Conservation (phyloP, 257 asterid species). For the Salvia splendens region DNA sequence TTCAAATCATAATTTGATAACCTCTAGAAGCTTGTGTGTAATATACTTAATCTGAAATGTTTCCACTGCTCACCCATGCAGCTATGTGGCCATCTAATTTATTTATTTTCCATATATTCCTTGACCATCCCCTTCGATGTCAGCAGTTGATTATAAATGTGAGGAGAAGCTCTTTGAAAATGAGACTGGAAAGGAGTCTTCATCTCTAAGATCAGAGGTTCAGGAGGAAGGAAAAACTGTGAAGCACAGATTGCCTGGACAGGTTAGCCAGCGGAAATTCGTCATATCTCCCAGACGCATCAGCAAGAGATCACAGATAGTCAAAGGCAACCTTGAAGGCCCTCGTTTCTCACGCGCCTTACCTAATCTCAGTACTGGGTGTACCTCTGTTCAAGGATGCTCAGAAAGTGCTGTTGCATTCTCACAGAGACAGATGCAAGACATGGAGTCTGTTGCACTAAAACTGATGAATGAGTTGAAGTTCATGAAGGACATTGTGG, state of each 20-base stretch:
- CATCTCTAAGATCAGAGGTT: constrained; percentile 38
- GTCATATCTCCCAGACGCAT: constrained; percentile 39
- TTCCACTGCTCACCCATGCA: constrained; percentile 2
- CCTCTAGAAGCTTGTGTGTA: not conserved
- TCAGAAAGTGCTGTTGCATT: constrained; percentile 82
- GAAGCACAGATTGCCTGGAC: constrained; percentile 36
- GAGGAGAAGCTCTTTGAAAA: constrained; percentile 48
- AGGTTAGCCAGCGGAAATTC: constrained; percentile 41
- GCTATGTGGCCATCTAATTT: constrained; percentile 14
- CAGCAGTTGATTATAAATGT: constrained; percentile 47
- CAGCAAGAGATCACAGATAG: constrained; percentile 46
- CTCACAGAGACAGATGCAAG: constrained; percentile 91
- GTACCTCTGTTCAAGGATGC: constrained; percentile 68
- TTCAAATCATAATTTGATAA: not conserved
- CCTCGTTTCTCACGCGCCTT: constrained; percentile 60
- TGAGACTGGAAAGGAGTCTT: constrained; percentile 40
- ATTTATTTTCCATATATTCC: constrained; percentile 17
- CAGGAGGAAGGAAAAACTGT: constrained; percentile 35
- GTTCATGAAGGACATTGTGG: constrained; percentile 79
- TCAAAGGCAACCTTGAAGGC: constrained; percentile 63
- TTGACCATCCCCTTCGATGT: constrained; percentile 30
- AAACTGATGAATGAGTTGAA: constrained; percentile 82
- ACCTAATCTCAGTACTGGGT: constrained; percentile 63
- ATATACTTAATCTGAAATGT: not conserved
- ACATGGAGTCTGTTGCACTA: constrained; percentile 70